These are phyloP conservation scores for Pittosporum tobira DNA, from an alignment of 129 eudicot genomes.

Conservation along the genomic window DNA sequence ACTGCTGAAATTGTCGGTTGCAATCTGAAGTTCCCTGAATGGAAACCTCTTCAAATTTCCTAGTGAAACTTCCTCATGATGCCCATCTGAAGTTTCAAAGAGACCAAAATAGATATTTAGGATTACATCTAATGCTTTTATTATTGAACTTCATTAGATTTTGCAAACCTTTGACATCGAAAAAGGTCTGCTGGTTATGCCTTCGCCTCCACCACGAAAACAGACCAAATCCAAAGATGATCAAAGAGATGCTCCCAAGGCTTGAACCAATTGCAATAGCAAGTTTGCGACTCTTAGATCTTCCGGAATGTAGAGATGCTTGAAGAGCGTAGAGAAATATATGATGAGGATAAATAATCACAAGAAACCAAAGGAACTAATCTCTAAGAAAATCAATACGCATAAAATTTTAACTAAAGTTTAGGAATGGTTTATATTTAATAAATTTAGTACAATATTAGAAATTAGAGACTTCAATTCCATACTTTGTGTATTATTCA, in stretches of 20 bases:
- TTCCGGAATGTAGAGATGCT: slow-evolving; percentile 34
- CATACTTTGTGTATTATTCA: slow-evolving; percentile 61
- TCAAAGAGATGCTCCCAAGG: slow-evolving; percentile 42
- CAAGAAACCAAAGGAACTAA: background rate
- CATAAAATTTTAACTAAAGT: background rate
- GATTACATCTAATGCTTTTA: background rate
- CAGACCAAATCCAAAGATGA: slow-evolving; percentile 36
- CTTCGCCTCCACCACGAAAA: slow-evolving; percentile 45
- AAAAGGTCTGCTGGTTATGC: slow-evolving; percentile 30
- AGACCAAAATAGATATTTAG: background rate
- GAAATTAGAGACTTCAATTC: background rate
- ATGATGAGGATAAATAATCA: background rate
- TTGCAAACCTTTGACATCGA: slow-evolving; percentile 56
- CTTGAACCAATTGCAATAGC: slow-evolving; percentile 53
- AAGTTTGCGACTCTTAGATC: slow-evolving; percentile 38
- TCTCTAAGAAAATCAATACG: background rate
- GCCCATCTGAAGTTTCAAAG: slow-evolving; percentile 36
- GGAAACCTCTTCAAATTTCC: slow-evolving; percentile 70
- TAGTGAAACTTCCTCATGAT: slow-evolving; percentile 60
- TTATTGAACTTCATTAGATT: background rate
- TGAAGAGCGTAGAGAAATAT: slow-evolving; percentile 11
- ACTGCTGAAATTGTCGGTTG: slow-evolving; percentile 76
- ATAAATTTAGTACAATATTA: background rate
- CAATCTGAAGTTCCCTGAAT: slow-evolving; percentile 67
- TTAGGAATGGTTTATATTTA: background rate